phyloP scores from a whole-genome alignment of 345 rosid species.

The Eutrema heterophyllum region DNA sequence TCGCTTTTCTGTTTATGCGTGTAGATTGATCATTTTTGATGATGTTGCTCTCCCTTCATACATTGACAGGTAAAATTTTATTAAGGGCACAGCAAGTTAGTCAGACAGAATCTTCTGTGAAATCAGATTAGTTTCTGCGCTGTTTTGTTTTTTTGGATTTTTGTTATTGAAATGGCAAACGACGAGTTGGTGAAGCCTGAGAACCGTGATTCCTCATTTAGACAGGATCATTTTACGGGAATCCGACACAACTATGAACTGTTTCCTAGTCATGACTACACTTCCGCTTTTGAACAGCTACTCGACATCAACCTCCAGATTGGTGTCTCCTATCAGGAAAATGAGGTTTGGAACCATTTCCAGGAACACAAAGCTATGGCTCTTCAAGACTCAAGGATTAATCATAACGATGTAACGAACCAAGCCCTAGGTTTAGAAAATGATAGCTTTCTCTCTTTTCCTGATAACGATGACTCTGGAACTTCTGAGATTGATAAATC shows the following conservation, averaged over 20 bases:
- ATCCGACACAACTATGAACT: constrained; percentile 16
- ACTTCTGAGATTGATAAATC: constrained; percentile 6
- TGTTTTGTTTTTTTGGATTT: background rate
- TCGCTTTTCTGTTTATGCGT: background rate
- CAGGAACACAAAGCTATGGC: constrained; percentile 8
- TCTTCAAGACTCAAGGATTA: constrained; percentile 4
- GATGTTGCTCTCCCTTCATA: background rate
- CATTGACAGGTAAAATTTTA: background rate
- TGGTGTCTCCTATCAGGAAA: constrained; percentile 10
- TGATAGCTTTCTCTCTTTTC: constrained; percentile 5
- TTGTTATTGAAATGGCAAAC: constrained; percentile 29
- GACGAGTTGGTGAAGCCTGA: constrained; percentile 25
- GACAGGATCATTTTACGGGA: constrained; percentile 24
- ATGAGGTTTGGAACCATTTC: constrained; percentile 5
- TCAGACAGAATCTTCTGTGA: background rate
- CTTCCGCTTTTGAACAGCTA: constrained; percentile 19
- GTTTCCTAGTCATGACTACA: constrained; percentile 20
- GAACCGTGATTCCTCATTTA: constrained; percentile 20
- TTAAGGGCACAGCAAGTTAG: background rate
- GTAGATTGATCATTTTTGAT: background rate
- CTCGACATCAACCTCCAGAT: constrained; percentile 27
- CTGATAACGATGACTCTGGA: constrained; percentile 10
- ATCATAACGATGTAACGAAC: background rate
- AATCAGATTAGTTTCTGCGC: background rate
- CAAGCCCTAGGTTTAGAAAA: constrained; percentile 1